Evolutionary conservation across 805 yeast genomes (phyloP).

Genomic region (Candida vaughaniae): DNA sequence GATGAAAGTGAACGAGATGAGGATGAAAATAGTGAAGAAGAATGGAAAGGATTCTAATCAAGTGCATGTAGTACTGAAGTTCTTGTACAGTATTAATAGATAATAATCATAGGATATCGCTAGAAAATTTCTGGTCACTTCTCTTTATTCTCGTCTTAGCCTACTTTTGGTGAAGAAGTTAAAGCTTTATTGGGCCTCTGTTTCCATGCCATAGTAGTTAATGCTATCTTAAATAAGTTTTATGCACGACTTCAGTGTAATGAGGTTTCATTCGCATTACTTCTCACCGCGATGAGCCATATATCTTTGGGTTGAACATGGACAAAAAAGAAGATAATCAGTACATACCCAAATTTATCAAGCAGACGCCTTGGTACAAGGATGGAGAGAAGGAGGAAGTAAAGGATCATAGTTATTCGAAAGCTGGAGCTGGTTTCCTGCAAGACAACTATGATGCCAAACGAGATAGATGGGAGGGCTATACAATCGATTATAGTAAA

Average conservation of each 20-base stretch:
- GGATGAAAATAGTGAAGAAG: constrained; percentile 19
- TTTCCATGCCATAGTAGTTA: too few relatives aligned
- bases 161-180: too few relatives aligned
- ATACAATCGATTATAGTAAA: constrained; percentile 55
- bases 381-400: constrained; percentile 14
- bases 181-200: too few relatives aligned
- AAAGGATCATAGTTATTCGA: constrained; percentile 49
- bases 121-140: neutral
- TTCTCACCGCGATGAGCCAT: neutral
- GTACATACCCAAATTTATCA: constrained; percentile 41
- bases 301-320: too few relatives aligned
- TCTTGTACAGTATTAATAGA: too few relatives aligned
- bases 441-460: constrained; percentile 66
- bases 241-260: too few relatives aligned
- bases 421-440: constrained; percentile 54
- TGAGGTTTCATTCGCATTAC: too few relatives aligned
- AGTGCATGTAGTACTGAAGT: too few relatives aligned
- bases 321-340: constrained; percentile 16
- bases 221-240: too few relatives aligned
- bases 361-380: constrained; percentile 40
- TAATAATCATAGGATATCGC: neutral
- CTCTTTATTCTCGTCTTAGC: neutral
- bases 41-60: constrained; percentile 34
- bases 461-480: constrained; percentile 83
- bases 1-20: constrained; percentile 19